These are phyloP conservation scores for Auriscalpium microsporum DNA, from an alignment of 768 basidiomycete genomes.

Conservation along the genomic window DNA sequence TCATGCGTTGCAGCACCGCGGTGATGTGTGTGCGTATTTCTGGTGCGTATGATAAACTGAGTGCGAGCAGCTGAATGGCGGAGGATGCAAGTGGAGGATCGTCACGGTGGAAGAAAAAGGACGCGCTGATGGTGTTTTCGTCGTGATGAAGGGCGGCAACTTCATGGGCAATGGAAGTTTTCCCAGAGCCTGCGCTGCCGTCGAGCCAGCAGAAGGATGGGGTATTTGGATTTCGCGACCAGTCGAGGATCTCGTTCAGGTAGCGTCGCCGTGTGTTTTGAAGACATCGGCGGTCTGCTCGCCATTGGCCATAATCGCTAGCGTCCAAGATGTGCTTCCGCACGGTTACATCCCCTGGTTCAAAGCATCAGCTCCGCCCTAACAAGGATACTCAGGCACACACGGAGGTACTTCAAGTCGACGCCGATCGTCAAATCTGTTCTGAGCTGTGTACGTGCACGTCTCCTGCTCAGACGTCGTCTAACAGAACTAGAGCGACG, in stretches of 20 bases:
- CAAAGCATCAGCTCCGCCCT: not conserved
- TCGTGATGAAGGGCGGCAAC: not conserved
- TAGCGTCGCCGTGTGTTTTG: not conserved
- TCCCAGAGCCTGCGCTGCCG: not conserved
- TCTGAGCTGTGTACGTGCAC: not conserved
- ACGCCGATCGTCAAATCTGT: not conserved
- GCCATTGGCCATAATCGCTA: not conserved
- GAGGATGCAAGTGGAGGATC: not conserved
- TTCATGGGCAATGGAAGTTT: not conserved
- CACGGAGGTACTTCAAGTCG: not conserved
- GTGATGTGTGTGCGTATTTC: not conserved
- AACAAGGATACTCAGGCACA: not conserved
- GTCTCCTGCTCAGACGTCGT: not conserved
- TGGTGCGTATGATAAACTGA: not conserved
- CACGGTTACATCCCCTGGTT: not conserved
- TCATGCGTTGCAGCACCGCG: not conserved
- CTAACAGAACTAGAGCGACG: not conserved
- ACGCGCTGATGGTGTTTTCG: not conserved
- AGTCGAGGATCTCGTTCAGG: not conserved
- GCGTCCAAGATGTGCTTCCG: not conserved
- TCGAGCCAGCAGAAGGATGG: not conserved
- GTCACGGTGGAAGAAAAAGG: not conserved
- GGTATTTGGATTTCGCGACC: not conserved
- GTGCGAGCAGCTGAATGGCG: not conserved
- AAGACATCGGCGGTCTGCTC: not conserved